Evolutionary conservation across 768 basidiomycete genomes (phyloP), one percentile per base, ranked within the genome.

Genomic region (Phylloporus sp.): DNA sequence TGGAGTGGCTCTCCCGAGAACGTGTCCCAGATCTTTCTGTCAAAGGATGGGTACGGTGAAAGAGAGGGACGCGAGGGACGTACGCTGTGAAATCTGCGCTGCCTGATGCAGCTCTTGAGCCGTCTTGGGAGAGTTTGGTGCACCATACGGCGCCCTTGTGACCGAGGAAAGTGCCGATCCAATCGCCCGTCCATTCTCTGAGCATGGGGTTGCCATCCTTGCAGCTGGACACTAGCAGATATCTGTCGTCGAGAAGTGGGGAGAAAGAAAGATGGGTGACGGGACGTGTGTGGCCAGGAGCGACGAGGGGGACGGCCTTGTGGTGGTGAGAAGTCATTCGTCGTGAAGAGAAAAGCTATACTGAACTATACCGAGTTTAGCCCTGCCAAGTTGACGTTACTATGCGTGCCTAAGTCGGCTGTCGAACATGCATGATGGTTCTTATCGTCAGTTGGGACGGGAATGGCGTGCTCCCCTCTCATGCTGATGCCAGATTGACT

Each of bases 141-240:
- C 88, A 84, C 95, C 95, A 99, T 4, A 99, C 95, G 8, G 95
- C 95, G 57, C 95, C 96, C 66, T 90, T 89, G 70, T 89, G 86
- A 20, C 87, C 86, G 33, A 90, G 74, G 65, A 89, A 90, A 15
- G 87, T 90, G 29, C 96, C 96, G 63, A 96, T 89, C 96, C 96
- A 99, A 68, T 99, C 96, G 27, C 95, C 95, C 45, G 90, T 89
- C 94, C 94, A 95, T 61, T 92, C 87, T 62, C 92, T 81, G 56
- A 96, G 72, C 90, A 95, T 94, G 36, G 92, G 94, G 59, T 92
- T 97, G 27, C 96, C 96, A 76, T 98, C 96, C 71, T 98, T 99
- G 75, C 96, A 98, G 58, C 89, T 88, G 47, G 94, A 97, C 61
- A 97, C 86, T 53, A 99, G 78, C 53, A 97, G 73, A 69, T 85